Base-by-base conservation (phyloP, 495 filamentous ascomycete species). In the Saxispiralis lemnorum region DNA sequence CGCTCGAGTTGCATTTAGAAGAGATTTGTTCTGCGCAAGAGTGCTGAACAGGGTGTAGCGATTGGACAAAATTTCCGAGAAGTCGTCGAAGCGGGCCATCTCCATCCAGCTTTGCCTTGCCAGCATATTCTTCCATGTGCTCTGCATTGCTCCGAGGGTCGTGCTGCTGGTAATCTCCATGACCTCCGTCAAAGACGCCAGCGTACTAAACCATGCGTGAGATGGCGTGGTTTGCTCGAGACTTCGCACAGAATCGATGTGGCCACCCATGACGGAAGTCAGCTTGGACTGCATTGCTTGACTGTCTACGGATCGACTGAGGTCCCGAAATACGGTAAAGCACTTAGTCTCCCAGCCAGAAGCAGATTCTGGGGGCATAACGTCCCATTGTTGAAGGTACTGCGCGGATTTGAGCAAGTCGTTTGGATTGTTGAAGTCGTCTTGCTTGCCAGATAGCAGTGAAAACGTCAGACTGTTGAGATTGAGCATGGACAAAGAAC, bases 311-410 rank as follows among this genome's bases (percentile, higher is more conserved):
- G 75, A 74, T 38, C 75, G 81, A 48, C 85, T 78, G 46, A 94
- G 64, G 20, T 70, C 71, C 54, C 93, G 84, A 38, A 93, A 83
- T 2, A 76, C 73, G 48, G 74, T 77, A 57, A 87, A 96, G 1
- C 86, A 61, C 12, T 76, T 78, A 7, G 76, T 73, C 2, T 78
- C 66, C 45, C 76, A 71, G 31, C 72, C 78, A 17, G 63, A 60
- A 34, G 68, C 19, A 3, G 13, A 70, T 16, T 67, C 62, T 7
- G 84, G 81, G 7, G 78, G 77, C 40, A 80, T 79, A 41, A 96
- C 66, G 60, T 94, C 87, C 89, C 89, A 97, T 54, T 89, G 79
- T 51, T 87, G 85, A 38, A 97, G 64, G 53, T 81, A 84, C 39
- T 79, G 72, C 12, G 89, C 88, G n/a, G 83, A 80, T 38, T 73